Base-by-base conservation (phyloP, 345 rosid genomes). In the Pistacia vera region DNA sequence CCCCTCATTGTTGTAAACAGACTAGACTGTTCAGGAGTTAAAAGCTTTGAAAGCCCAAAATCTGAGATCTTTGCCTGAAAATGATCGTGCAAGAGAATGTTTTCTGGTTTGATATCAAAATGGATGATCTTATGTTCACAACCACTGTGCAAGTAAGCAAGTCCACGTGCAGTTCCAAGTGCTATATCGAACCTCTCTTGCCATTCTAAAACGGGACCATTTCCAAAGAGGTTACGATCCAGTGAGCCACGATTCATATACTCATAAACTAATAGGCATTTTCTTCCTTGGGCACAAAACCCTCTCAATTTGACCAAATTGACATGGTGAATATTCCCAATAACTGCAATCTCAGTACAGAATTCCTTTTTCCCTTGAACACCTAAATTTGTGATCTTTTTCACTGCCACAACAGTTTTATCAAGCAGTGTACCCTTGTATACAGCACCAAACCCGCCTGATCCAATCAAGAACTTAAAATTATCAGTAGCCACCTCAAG, bases 1-100 rank as follows among this genome's bases (percentile, higher is more conserved):
- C 97, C 97, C 86, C 97, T 80, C 97, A 91, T 88, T 8, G 92
- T 88, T 8, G 97, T 91, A 85, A 91, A 89, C 0, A 90, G 73
- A 68, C 92, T 80, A 20, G 93, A 89, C 77, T 91, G 92, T 20
- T 91, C 92, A 52, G 85, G 89, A 64, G 74, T 82, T 4, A 91
- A 77, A 75, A 90, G 91, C 83, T 91, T 91, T 0, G 97, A 91
- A 69, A 91, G 85, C 59, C 97, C 97, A 48, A 91, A 91, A 79
- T 91, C 97, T 7, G 94, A 87, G 67, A 91, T 80, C 81, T 91
- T 91, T 16, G 89, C 86, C 75, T 85, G 92, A 77, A 90, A 91
- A 64, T 86, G 78, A 79, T 90, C 88, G 49, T 90, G 90, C 65
- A 91, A 75, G 65, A 91, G 91, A 63, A 91, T 91, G 75, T 91